Evolutionary conservation across 2,329 filamentous ascomycete genomes (phyloP).

Genomic region (Ophiostoma triangulosporum): DNA sequence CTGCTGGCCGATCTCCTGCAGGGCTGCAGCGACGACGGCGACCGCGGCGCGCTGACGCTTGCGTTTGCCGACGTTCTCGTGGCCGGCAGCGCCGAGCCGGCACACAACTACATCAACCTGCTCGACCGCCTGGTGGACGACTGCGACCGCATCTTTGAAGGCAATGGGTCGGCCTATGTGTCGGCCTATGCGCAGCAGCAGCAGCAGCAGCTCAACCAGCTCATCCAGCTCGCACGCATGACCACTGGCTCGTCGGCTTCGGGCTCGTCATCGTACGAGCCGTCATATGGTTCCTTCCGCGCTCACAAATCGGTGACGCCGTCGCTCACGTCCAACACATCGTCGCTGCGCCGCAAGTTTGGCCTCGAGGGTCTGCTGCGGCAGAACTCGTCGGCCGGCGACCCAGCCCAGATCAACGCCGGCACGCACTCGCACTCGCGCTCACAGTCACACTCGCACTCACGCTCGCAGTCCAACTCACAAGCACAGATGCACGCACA

Average conservation of each 20-base stretch:
- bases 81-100: conserved; percentile 47
- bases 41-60: conserved; percentile 74
- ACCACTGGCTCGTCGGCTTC: background rate
- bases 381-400: conserved; percentile 42
- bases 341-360: conserved; percentile 72
- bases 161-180: conserved; percentile 25
- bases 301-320: conserved; percentile 45
- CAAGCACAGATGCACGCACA: background rate
- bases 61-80: conserved; percentile 82
- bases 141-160: conserved; percentile 76
- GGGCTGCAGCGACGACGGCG: conserved; percentile 80
- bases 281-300: conserved; percentile 34
- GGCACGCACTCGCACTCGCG: background rate
- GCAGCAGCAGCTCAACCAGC: background rate
- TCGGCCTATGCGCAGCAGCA: conserved; percentile 27
- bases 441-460: too few relatives aligned
- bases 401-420: background rate
- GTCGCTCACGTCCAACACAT: conserved; percentile 73
- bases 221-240: background rate
- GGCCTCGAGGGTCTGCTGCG: conserved; percentile 64
- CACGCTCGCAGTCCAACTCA: too few relatives aligned
- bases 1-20: conserved; percentile 78
- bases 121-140: conserved; percentile 83
- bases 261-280: conserved; percentile 30
- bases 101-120: conserved; percentile 73